Conservation (phyloP, 495 filamentous ascomycete species). For the Usnea hakonensis region DNA sequence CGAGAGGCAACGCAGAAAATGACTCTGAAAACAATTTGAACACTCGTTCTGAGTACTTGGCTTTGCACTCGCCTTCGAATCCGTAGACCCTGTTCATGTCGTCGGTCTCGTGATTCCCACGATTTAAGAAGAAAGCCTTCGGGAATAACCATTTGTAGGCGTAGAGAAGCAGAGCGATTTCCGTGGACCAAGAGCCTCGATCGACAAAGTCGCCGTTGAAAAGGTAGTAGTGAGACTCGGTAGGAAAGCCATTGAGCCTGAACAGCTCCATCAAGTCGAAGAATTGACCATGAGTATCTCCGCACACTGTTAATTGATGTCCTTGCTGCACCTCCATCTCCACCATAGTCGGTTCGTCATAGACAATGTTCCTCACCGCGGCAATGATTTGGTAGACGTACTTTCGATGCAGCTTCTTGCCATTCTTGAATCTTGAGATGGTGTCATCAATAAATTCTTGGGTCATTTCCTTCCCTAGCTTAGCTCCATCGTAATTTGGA, state of each 20-base stretch:
- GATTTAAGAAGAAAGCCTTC: conserved; percentile 85
- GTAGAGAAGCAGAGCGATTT: conserved; percentile 89
- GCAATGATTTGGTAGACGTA: conserved; percentile 95
- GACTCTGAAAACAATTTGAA: conserved; percentile 99
- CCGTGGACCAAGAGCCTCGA: conserved; percentile 92
- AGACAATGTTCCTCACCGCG: conserved; percentile 80
- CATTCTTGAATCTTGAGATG: conserved; percentile 90
- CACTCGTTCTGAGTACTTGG: conserved; percentile 90
- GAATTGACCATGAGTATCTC: conserved; percentile 98
- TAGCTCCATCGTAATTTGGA: conserved; percentile 72
- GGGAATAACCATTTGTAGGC: conserved; percentile 95
- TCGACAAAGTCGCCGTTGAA: conserved; percentile 99
- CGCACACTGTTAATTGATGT: conserved; percentile 83
- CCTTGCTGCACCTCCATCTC: conserved; percentile 76
- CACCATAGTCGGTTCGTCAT: conserved; percentile 93
- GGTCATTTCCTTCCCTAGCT: conserved; percentile 78
- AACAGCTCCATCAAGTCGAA: conserved; percentile 97
- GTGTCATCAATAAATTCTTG: conserved; percentile 95
- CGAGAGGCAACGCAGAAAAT: conserved; percentile 89
- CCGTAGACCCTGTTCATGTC: conserved; percentile 99
- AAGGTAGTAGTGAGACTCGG: conserved; percentile 79
- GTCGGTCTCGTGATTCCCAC: conserved; percentile 98
- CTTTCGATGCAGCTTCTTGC: conserved; percentile 91
- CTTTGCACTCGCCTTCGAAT: conserved; percentile 96
- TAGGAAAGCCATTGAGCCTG: conserved; percentile 76